Conservation (phyloP, 2,329 filamentous ascomycete genomes). For the Dothideomycetes sp. region DNA sequence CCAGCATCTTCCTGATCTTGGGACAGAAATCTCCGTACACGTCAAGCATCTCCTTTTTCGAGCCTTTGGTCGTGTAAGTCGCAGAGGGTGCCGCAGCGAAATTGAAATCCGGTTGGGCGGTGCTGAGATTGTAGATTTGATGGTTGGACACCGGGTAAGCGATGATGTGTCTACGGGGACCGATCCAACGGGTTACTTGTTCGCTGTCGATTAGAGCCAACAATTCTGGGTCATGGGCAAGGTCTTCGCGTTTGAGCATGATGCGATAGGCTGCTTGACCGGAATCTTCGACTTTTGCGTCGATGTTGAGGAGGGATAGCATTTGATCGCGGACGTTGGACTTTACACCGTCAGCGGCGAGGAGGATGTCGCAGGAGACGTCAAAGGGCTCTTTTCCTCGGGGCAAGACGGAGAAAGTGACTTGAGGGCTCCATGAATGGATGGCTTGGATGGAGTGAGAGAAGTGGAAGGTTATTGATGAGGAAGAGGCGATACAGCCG, state of each 20-base stretch:
- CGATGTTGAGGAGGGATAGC: constrained; percentile 43
- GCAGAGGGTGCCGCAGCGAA: constrained; percentile 49
- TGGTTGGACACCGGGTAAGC: constrained; percentile 65
- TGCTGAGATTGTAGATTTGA: constrained; percentile 58
- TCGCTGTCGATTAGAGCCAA: constrained; percentile 58
- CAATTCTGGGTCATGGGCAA: constrained; percentile 58
- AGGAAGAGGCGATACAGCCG: constrained; percentile 52
- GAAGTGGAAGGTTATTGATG: constrained; percentile 61
- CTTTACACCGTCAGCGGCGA: constrained; percentile 43
- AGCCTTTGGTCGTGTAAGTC: constrained; percentile 55
- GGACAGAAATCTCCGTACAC: constrained; percentile 54
- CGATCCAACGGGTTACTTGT: constrained; percentile 65
- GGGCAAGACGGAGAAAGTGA: constrained; percentile 51
- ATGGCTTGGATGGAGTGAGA: constrained; percentile 48
- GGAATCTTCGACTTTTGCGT: constrained; percentile 55
- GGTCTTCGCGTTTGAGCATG: constrained; percentile 60
- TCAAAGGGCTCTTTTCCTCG: constrained; percentile 45
- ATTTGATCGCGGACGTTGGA: constrained; percentile 41
- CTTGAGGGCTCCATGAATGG: constrained; percentile 49
- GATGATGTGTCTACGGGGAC: constrained; percentile 65
- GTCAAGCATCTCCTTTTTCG: constrained; percentile 50
- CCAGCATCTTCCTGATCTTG: constrained; percentile 50
- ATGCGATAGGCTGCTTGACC: constrained; percentile 72
- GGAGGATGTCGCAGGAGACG: constrained; percentile 40
- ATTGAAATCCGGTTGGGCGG: constrained; percentile 51